phyloP scores from a whole-genome alignment of 495 filamentous ascomycete genomes.

The Podospora sp. region DNA sequence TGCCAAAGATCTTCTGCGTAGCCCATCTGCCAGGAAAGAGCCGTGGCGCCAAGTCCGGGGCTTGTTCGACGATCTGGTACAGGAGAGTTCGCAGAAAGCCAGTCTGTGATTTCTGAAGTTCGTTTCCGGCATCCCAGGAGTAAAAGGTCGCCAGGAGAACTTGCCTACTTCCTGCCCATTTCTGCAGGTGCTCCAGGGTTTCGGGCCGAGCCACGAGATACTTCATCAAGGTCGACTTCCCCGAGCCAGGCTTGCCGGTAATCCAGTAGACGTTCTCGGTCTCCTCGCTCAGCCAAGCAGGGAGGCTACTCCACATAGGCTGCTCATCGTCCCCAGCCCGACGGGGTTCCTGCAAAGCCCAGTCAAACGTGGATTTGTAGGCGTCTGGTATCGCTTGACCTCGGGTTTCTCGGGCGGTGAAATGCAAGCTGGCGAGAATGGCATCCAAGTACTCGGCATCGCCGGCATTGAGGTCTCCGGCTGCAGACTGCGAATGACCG shows the following conservation, averaged over 20 bases:
- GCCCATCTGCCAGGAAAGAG: too few species aligned
- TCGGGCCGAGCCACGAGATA: neutral
- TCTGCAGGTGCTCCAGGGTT: neutral
- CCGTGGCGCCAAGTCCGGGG: too few species aligned
- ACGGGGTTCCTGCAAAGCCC: neutral
- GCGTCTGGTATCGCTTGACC: neutral
- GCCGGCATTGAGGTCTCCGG: too few species aligned
- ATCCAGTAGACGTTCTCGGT: slow-evolving; percentile 13
- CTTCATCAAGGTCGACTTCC: slow-evolving; percentile 18
- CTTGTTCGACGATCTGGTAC: too few species aligned
- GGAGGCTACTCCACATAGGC: neutral
- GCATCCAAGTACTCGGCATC: too few species aligned
- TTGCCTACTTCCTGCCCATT: neutral
- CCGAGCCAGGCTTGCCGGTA: slow-evolving; percentile 15
- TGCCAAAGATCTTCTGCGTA: too few species aligned
- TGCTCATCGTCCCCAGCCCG: neutral
- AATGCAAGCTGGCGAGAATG: too few species aligned
- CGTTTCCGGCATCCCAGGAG: slow-evolving; percentile 1
- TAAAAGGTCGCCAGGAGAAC: neutral
- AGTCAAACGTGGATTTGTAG: neutral
- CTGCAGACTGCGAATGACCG: too few species aligned
- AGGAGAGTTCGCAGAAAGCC: too few species aligned
- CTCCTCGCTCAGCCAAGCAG: neutral
- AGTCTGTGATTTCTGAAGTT: too few species aligned
- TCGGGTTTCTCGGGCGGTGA: too few species aligned